Percentiles rank a stretch among this genome's conserved stretches.
These are phyloP conservation scores for Cicer cuneatum DNA, from an alignment of 306 rosid species.

Conservation along the genomic window DNA sequence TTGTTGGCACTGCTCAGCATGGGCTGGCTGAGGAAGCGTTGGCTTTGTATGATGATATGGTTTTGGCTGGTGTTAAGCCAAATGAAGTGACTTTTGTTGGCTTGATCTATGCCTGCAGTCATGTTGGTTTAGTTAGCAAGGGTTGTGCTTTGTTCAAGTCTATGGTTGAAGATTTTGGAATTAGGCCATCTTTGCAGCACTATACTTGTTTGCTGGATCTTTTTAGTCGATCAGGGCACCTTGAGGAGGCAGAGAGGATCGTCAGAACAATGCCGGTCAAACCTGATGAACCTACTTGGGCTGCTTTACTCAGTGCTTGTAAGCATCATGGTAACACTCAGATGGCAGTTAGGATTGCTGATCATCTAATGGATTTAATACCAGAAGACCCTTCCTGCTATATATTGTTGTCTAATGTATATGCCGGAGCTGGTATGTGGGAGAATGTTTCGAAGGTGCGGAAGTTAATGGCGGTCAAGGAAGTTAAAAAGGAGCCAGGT, in stretches of 20 bases:
- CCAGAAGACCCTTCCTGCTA: conserved; percentile 76
- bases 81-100: conserved; percentile 93
- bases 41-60: conserved; percentile 70
- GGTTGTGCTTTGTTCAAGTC: conserved; percentile 73
- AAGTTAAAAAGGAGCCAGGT: conserved; percentile 81
- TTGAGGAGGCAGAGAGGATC: conserved; percentile 77
- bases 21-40: conserved; percentile 80
- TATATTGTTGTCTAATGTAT: conserved; percentile 71
- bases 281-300: conserved; percentile 95
- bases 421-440: conserved; percentile 77
- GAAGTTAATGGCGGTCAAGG: conserved; percentile 65
- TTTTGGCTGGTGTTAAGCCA: conserved; percentile 63
- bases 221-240: conserved; percentile 86
- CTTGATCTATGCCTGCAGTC: conserved; percentile 85
- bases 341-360: conserved; percentile 75
- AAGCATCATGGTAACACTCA: conserved; percentile 63
- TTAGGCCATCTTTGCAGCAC: conserved; percentile 80
- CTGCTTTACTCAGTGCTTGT: conserved; percentile 81
- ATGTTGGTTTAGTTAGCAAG: conserved; percentile 69
- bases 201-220: conserved; percentile 89
- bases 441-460: conserved; percentile 76
- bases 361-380: conserved; percentile 57
- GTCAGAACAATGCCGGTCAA: conserved; percentile 63
- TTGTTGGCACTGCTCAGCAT: conserved; percentile 83
- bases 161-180: conserved; percentile 65